These are phyloP conservation scores for Citrullus amarus DNA, from an alignment of 306 rosid genomes.

Conservation along the genomic window DNA sequence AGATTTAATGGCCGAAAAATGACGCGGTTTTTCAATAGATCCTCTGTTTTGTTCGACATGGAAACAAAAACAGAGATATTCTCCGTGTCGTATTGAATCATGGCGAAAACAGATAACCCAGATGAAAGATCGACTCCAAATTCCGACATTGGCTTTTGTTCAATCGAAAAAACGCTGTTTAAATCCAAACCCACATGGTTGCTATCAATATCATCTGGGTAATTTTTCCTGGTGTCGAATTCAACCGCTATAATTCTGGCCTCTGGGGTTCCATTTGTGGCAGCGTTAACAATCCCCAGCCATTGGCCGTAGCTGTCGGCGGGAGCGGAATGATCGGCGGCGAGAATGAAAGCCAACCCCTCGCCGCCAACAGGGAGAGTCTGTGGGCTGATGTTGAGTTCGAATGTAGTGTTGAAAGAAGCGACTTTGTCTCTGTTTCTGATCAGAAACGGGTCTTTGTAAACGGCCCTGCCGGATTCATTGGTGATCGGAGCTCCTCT, in stretches of 20 bases:
- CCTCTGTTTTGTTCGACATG: conserved; percentile 7
- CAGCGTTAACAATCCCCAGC: conserved; percentile 30
- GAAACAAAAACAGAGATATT: conserved; percentile 19
- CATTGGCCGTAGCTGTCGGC: conserved; percentile 22
- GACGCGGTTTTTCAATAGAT: neutral
- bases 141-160: conserved; percentile 15
- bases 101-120: neutral
- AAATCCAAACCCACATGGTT: conserved; percentile 60
- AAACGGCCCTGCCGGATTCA: conserved; percentile 17
- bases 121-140: conserved; percentile 22
- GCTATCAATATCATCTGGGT: conserved; percentile 27
- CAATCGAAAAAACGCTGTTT: conserved; percentile 36
- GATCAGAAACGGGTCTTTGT: conserved; percentile 2
- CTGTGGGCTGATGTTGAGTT: conserved; percentile 12
- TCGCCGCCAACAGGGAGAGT: conserved; percentile 19
- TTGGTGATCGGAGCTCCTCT: neutral
- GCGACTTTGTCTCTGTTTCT: conserved; percentile 11
- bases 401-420: conserved; percentile 25
- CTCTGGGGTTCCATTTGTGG: conserved; percentile 35
- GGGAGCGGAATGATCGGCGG: conserved; percentile 2
- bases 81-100: conserved; percentile 20
- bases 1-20: conserved; percentile 20
- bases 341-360: conserved; percentile 30
- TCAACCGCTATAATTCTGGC: conserved; percentile 47
- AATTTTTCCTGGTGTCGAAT: conserved; percentile 54